Conservation (phyloP, 2,329 filamentous ascomycete species). For the Furcasterigmium sp. region DNA sequence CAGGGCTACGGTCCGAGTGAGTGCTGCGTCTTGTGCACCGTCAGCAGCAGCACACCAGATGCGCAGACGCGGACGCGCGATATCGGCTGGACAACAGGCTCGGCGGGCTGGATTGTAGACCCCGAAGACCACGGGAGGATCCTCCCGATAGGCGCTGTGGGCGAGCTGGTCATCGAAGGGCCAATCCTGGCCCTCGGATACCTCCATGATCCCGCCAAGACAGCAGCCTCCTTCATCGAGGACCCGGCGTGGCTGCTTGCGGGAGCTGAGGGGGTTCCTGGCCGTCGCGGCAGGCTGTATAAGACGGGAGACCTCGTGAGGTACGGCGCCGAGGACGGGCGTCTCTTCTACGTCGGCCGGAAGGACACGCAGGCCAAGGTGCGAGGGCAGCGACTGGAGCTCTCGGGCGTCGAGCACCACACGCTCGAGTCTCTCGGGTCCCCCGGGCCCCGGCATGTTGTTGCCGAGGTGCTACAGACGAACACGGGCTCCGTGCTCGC, state of each 20-base stretch:
- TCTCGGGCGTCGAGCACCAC: constrained; percentile 15
- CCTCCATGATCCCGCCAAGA: not conserved
- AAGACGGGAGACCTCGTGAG: constrained; percentile 43
- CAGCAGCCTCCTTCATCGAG: constrained; percentile 4
- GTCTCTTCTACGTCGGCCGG: constrained; percentile 39
- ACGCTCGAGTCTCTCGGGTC: not conserved
- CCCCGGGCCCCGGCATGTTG: no score
- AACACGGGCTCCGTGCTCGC: no score
- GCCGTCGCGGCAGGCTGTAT: constrained; percentile 24
- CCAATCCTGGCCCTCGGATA: constrained; percentile 10
- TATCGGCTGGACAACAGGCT: constrained; percentile 18
- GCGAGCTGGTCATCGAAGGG: constrained; percentile 16
- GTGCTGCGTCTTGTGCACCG: constrained; percentile 43
- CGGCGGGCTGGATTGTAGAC: constrained; percentile 11
- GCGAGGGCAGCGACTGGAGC: constrained; percentile 44
- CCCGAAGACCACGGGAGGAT: constrained; percentile 5
- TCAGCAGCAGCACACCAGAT: constrained; percentile 17
- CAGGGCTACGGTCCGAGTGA: constrained; percentile 50
- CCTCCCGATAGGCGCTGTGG: constrained; percentile 8
- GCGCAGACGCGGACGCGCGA: constrained; percentile 12
- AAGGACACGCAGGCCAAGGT: constrained; percentile 50
- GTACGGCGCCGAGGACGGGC: constrained; percentile 31
- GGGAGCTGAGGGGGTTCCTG: constrained; percentile 1
- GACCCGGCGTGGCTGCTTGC: constrained; percentile 1
- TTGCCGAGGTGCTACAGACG: no score